These are phyloP conservation scores for Protomyces arabidopsidicola DNA, from an alignment of 1,139 yeast genomes.

Conservation along the genomic window DNA sequence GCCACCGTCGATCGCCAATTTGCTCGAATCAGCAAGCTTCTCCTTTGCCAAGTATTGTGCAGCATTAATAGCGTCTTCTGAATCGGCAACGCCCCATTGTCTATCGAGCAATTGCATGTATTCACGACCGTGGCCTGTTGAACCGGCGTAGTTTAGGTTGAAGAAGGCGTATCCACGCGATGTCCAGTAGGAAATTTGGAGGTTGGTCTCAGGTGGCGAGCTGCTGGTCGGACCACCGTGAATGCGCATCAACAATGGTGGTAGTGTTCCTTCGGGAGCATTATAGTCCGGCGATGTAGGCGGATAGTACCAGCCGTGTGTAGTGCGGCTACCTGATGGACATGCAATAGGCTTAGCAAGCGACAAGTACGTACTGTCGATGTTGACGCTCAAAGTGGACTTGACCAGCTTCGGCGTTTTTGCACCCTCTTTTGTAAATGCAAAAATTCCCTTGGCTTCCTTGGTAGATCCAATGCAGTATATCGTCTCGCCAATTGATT, in stretches of 20 bases:
- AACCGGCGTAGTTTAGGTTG: constrained; percentile 23
- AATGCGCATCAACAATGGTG: constrained; percentile 14
- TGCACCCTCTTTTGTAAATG: neutral
- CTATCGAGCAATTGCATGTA: constrained; percentile 12
- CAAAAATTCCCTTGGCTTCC: constrained; percentile 6
- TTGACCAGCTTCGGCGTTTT: constrained; percentile 2
- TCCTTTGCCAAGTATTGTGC: constrained; percentile 5
- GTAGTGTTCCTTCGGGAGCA: constrained; percentile 1
- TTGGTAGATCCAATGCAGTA: constrained; percentile 9
- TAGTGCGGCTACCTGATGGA: neutral
- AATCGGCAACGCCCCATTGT: constrained; percentile 16
- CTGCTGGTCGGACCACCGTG: constrained; percentile 25
- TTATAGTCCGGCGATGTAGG: constrained; percentile 9
- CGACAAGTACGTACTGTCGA: constrained; percentile 4
- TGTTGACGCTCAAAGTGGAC: neutral
- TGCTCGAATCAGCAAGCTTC: neutral
- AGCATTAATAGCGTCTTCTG: constrained; percentile 7
- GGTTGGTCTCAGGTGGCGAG: constrained; percentile 18
- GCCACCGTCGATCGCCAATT: constrained; percentile 20
- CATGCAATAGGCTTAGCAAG: constrained; percentile 7
- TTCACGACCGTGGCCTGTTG: constrained; percentile 8
- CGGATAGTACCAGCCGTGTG: constrained; percentile 21
- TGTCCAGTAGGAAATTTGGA: constrained; percentile 23
- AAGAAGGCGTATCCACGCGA: constrained; percentile 22
- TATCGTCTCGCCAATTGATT: neutral